Conservation (phyloP, 2,329 filamentous ascomycete species). For the Diaporthe destruens region DNA sequence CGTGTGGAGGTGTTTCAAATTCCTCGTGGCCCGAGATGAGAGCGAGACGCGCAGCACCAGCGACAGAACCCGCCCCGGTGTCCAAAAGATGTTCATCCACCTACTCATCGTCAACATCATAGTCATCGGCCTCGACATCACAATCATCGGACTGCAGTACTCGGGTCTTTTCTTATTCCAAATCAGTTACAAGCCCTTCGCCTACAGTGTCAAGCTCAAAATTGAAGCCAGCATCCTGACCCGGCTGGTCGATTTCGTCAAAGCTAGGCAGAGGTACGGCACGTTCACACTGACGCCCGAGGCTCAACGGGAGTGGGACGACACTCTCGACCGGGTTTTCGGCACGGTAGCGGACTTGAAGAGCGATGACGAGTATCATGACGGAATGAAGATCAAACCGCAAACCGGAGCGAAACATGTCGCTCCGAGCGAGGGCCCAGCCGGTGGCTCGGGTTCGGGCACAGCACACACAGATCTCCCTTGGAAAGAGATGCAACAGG, state of each 20-base stretch:
- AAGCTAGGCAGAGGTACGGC: constrained; percentile 7
- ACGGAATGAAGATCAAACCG: not conserved
- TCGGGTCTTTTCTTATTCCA: constrained; percentile 56
- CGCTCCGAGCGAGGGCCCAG: not conserved
- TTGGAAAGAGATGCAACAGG: not conserved
- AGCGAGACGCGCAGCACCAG: constrained; percentile 45
- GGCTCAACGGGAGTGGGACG: constrained; percentile 35
- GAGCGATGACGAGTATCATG: constrained; percentile 6
- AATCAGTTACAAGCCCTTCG: constrained; percentile 55
- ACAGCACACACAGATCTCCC: too few relatives aligned
- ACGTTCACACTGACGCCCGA: constrained; percentile 17
- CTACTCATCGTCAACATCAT: constrained; percentile 58
- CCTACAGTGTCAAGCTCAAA: constrained; percentile 62
- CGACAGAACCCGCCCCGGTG: not conserved
- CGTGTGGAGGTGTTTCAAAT: constrained; percentile 64
- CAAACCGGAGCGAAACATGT: not conserved
- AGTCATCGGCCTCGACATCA: constrained; percentile 56
- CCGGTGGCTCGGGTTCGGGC: not conserved
- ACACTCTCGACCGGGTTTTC: constrained; percentile 20
- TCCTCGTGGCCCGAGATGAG: constrained; percentile 55
- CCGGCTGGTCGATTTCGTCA: constrained; percentile 46
- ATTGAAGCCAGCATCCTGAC: constrained; percentile 69
- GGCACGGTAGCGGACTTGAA: not conserved
- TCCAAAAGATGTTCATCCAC: constrained; percentile 27
- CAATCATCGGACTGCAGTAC: constrained; percentile 56